Conservation (phyloP, 192 early-diverging fungal species). For the Coemansia sp. region DNA sequence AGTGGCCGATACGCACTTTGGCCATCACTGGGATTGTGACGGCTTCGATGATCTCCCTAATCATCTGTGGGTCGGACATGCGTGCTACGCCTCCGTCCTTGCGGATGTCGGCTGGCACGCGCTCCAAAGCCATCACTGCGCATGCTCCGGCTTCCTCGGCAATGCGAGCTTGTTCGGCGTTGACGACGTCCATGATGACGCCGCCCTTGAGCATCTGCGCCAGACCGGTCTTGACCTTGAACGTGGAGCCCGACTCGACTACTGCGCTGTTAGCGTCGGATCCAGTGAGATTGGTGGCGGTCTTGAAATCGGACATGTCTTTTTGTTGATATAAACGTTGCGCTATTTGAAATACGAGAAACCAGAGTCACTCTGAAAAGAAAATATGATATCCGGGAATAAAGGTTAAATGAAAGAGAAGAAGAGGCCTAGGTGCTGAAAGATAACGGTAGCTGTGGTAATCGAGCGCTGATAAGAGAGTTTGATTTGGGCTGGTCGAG, state of each 20-base stretch:
- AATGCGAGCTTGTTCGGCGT: slow-evolving; percentile 96
- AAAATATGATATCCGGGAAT: neutral
- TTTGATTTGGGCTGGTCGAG: neutral
- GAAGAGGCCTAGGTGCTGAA: neutral
- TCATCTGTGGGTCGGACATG: slow-evolving; percentile 98
- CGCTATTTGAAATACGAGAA: neutral
- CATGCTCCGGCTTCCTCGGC: slow-evolving; percentile 96
- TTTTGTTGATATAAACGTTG: neutral
- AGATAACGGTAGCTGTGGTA: neutral
- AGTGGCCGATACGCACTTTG: slow-evolving; percentile 97
- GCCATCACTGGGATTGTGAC: slow-evolving; percentile 99
- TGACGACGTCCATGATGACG: slow-evolving; percentile 99
- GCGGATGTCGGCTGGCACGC: slow-evolving; percentile 98
- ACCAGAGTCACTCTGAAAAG: neutral
- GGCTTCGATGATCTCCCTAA: slow-evolving; percentile 92
- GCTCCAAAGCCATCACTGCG: slow-evolving; percentile 97
- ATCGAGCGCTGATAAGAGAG: neutral
- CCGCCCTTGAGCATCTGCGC: slow-evolving; percentile 99
- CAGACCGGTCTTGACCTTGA: slow-evolving; percentile 93
- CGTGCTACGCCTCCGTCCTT: slow-evolving; percentile 94
- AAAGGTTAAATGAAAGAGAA: neutral
- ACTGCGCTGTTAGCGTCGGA: slow-evolving; percentile 16
- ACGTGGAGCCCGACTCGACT: slow-evolving; percentile 47
- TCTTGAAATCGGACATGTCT: slow-evolving; percentile 24
- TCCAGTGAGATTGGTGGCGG: slow-evolving; percentile 62